Conservation (phyloP, 257 asterid species). For the Lycium barbarum region DNA sequence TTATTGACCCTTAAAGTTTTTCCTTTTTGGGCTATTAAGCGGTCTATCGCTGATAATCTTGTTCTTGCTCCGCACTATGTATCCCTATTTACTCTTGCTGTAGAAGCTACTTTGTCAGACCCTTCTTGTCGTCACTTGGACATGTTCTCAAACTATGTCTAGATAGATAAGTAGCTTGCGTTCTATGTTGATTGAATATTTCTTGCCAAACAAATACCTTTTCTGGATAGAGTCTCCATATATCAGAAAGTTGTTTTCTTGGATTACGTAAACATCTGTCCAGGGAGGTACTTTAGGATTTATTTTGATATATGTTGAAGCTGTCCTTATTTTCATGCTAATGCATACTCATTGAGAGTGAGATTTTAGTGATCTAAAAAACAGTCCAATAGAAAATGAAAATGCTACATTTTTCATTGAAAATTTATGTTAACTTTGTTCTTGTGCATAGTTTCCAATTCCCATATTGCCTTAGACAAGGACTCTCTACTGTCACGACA, state of each 20-base stretch:
- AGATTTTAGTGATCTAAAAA: neutral
- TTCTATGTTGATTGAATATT: neutral
- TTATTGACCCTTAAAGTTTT: conserved; percentile 19
- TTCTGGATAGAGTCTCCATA: neutral
- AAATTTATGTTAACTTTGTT: neutral
- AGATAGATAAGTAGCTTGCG: neutral
- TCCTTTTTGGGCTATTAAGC: conserved; percentile 4
- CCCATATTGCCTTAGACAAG: too few relatives aligned
- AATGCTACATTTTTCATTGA: neutral
- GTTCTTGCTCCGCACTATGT: neutral
- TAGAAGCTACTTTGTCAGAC: neutral
- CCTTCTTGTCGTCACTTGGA: neutral
- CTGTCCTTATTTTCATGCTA: neutral
- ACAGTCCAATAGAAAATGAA: neutral
- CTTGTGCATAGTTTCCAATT: neutral
- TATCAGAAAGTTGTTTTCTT: neutral
- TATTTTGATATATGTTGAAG: neutral
- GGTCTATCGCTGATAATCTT: neutral
- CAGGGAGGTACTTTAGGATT: neutral
- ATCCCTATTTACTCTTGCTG: neutral
- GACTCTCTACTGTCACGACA: neutral
- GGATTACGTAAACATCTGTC: neutral
- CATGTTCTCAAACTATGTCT: neutral
- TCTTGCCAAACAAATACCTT: neutral
- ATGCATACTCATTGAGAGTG: too few relatives aligned